phyloP scores from a whole-genome alignment of 371 early-diverging fungal species.

The Phascolomyces articulosus region DNA sequence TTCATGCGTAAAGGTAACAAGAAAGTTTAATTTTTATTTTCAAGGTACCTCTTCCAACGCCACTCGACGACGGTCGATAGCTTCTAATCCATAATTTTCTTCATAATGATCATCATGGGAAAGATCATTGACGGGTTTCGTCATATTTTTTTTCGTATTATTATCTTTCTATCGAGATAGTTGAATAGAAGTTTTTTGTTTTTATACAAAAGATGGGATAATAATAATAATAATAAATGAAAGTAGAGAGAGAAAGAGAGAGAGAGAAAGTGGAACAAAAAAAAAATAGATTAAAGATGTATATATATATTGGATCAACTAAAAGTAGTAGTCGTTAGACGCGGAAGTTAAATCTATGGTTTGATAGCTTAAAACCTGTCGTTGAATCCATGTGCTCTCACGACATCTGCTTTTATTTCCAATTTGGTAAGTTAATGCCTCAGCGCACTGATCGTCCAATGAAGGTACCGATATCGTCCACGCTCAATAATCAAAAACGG shows the following conservation, averaged over 20 bases:
- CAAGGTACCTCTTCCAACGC: slow-evolving; percentile 45
- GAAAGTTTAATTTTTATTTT: too few species aligned
- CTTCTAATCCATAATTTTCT: slow-evolving; percentile 22
- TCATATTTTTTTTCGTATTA: too few species aligned
- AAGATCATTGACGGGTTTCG: not conserved
- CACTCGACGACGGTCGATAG: slow-evolving; percentile 36
- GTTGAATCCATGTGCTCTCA: slow-evolving; percentile 4
- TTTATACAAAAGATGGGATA: not conserved
- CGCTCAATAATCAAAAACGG: not conserved
- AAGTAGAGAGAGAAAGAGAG: slow-evolving; percentile 9
- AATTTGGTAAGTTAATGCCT: not conserved
- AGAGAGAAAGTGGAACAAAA: not conserved
- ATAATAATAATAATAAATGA: not conserved
- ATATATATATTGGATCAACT: not conserved
- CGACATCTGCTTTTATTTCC: not conserved
- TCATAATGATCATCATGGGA: slow-evolving; percentile 1
- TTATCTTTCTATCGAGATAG: too few species aligned
- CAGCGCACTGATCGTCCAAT: not conserved
- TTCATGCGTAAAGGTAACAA: too few species aligned
- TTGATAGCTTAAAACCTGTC: slow-evolving; percentile 4
- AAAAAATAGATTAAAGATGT: not conserved
- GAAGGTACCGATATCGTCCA: not conserved
- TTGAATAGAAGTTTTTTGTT: too few species aligned
- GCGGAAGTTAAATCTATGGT: not conserved
- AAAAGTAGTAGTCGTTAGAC: not conserved